phyloP scores from a whole-genome alignment of 768 basidiomycete genomes.

The Tulasnella sp. region DNA sequence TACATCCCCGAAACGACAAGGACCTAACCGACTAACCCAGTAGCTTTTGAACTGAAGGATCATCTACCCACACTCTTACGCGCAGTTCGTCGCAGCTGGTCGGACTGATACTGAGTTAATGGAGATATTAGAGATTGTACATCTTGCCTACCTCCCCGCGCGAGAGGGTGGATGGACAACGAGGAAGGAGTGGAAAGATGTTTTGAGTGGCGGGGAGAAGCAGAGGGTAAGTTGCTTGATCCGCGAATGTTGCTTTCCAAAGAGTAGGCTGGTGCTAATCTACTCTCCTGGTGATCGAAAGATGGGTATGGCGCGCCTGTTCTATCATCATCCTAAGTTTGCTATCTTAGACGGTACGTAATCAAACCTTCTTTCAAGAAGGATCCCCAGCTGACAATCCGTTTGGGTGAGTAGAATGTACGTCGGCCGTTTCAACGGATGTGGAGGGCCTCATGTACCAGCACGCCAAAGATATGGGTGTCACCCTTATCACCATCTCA shows the following conservation, averaged over 20 bases:
- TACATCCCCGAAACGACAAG: neutral
- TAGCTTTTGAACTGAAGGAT: constrained; percentile 32
- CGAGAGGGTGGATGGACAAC: constrained; percentile 86
- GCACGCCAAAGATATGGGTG: constrained; percentile 75
- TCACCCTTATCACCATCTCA: constrained; percentile 89
- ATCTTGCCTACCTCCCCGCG: constrained; percentile 72
- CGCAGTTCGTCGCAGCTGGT: constrained; percentile 51
- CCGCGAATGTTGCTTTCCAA: neutral
- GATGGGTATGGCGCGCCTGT: constrained; percentile 90
- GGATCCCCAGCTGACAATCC: neutral
- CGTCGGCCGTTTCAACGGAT: constrained; percentile 90
- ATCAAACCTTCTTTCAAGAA: neutral
- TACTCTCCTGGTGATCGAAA: constrained; percentile 27
- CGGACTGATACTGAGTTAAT: constrained; percentile 59
- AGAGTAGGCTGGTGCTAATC: neutral
- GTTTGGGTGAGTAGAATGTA: constrained; percentile 54
- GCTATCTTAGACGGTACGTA: constrained; percentile 74
- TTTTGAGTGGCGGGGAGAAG: constrained; percentile 93
- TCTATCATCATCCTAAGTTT: constrained; percentile 77
- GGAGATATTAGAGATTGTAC: constrained; percentile 68
- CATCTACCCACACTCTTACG: constrained; percentile 83
- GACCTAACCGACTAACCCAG: no score
- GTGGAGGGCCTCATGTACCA: constrained; percentile 96
- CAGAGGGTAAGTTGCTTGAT: constrained; percentile 50
- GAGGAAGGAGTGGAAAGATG: constrained; percentile 92